Evolutionary conservation across 768 basidiomycete species (phyloP), one percentile per base, ranked within the genome.

Genomic region (Trametes gibbosa): DNA sequence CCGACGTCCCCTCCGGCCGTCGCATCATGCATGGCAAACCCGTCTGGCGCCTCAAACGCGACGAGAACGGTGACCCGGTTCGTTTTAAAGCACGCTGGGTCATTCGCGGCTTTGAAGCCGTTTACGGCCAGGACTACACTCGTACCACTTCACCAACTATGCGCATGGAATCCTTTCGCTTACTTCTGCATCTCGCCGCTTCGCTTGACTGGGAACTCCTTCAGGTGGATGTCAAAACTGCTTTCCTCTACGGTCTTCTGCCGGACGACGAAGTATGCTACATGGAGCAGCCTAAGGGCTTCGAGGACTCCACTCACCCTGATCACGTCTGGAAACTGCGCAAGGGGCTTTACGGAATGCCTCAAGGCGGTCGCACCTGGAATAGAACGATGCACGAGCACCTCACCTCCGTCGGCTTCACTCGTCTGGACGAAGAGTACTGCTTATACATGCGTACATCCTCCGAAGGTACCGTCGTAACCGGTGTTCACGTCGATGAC

Each of bases 41-140:
- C 67, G 72, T 73, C 7, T 73, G 65, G 58, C 56, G 59, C 6
- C 43, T 64, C 27, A 75, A 74, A 51, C 52, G 62, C 23, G 62
- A 71, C 50, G 50, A 49, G 14, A 45, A 24, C 35, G 63, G 65
- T 16, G 61, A 58, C 1, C 72, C 72, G 2, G 48, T 50, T 7
- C 40, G 53, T 1, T 27, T 52, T 60, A 81, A 81, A 59, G 75
- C 73, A 0, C 68, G 73, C 0, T 70, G 75, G 24, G 76, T 83
- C 0, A 73, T 77, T 24, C 71, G 75, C 53, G 79, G 81, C 0
- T 78, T 70, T 63, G 63, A 76, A 23, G 77, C 79, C 51, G 63
- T 75, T 0, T 74, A 67, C 25, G 79, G 81, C 0, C 59, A 68
- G 8, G 79, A 83, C 50, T 83, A 75, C 57, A 69, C 65, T 74